Conservation (phyloP, 345 rosid genomes). For the Erysimum cheiranthoides region DNA sequence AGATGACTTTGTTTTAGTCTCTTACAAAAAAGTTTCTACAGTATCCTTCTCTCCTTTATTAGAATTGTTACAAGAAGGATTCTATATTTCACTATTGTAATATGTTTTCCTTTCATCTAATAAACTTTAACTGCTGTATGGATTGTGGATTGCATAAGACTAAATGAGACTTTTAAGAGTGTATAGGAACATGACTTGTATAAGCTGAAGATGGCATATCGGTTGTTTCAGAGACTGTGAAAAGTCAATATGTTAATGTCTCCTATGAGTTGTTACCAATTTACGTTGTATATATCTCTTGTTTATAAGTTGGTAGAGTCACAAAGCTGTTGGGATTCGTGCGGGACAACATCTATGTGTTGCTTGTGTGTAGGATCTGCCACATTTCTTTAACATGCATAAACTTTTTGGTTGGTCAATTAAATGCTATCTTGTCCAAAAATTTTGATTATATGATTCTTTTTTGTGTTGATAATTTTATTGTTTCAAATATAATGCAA, state of each 20-base stretch:
- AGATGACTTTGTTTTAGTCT: neutral
- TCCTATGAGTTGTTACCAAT: neutral
- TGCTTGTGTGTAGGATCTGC: neutral
- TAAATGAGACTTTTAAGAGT: neutral
- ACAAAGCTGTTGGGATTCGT: conserved; percentile 5
- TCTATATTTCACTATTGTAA: neutral
- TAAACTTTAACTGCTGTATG: neutral
- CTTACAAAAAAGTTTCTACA: conserved; percentile 9
- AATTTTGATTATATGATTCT: neutral
- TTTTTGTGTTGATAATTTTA: conserved; percentile 26
- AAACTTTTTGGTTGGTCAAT: neutral
- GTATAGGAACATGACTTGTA: neutral
- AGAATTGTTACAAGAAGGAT: neutral
- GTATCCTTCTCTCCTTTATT: neutral
- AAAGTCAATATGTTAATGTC: conserved; percentile 6
- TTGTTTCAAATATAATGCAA: conserved; percentile 43
- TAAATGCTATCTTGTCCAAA: neutral
- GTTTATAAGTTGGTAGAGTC: neutral
- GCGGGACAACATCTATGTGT: neutral
- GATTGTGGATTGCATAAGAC: neutral
- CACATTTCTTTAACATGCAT: neutral
- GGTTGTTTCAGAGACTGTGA: neutral
- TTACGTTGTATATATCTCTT: neutral
- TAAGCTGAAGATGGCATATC: neutral
- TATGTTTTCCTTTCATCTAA: neutral